These are phyloP conservation scores for Aegilops bicornis DNA, from an alignment of 176 grass and related monocot genomes.

Conservation along the genomic window DNA sequence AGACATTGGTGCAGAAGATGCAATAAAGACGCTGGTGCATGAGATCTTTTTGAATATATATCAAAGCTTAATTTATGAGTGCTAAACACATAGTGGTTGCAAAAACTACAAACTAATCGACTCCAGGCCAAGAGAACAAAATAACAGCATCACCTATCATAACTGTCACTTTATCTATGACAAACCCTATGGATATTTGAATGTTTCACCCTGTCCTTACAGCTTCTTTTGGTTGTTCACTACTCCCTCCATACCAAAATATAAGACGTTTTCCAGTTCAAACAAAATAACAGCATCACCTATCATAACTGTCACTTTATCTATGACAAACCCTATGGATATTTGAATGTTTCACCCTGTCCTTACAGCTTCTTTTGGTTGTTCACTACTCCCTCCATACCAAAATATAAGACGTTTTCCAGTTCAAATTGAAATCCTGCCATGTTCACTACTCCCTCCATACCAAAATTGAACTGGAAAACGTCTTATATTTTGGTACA, in stretches of 20 bases:
- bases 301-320: neutral
- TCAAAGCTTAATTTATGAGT: slow-evolving; percentile 16
- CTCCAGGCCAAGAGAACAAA: neutral
- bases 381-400: neutral
- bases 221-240: slow-evolving; percentile 10
- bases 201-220: neutral
- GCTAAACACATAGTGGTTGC: neutral
- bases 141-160: neutral
- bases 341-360: neutral
- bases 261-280: no score
- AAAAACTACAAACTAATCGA: neutral
- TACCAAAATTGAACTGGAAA: no score
- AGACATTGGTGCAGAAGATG: neutral
- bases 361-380: neutral
- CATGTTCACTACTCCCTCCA: no score
- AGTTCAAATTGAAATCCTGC: no score
- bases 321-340: neutral
- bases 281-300: neutral
- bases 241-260: neutral
- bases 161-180: neutral
- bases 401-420: no score
- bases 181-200: neutral
- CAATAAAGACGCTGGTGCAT: neutral
- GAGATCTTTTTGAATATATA: neutral
- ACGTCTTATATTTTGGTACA: no score